Percentiles rank a stretch among this genome's conserved stretches.
Evolutionary conservation across 169 alveolate species (phyloP).

Genomic region (Babesia caballi): DNA sequence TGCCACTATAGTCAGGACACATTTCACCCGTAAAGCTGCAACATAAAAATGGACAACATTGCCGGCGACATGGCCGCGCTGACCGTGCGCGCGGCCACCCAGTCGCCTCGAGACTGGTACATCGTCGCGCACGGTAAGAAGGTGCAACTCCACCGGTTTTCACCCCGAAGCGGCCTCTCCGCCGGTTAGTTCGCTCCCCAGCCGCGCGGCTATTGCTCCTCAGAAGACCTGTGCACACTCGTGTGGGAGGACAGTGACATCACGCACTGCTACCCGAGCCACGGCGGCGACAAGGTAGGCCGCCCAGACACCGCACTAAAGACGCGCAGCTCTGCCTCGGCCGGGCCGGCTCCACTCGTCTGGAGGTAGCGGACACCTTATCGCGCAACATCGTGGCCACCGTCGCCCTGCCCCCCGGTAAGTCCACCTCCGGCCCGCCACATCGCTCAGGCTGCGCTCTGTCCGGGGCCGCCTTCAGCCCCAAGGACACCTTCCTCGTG

Average conservation of each 20-base stretch:
- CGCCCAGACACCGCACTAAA: not conserved
- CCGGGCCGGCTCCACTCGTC: constrained; percentile 20
- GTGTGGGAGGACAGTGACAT: constrained; percentile 44
- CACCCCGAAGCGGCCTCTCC: constrained; percentile 24
- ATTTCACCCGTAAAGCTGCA: too few relatives aligned
- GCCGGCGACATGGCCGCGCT: constrained; percentile 18
- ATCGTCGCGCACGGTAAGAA: constrained; percentile 59
- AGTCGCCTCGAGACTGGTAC: constrained; percentile 31
- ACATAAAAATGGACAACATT: constrained; percentile 35
- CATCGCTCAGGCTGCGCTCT: constrained; percentile 23
- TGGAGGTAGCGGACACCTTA: constrained; percentile 28
- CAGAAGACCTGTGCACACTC: constrained; percentile 37
- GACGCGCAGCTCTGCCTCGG: constrained; percentile 36
- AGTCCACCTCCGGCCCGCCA: not conserved
- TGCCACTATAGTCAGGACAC: too few relatives aligned
- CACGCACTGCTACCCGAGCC: constrained; percentile 42
- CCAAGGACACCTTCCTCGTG: constrained; percentile 41
- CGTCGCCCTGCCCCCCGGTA: constrained; percentile 52
- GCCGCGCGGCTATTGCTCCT: not conserved
- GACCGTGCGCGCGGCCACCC: constrained; percentile 22
- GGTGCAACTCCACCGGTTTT: constrained; percentile 39
- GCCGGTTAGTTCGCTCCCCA: not conserved
- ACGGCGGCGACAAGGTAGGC: constrained; percentile 48
- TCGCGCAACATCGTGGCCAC: constrained; percentile 1
- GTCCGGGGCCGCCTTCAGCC: constrained; percentile 45